Evolutionary conservation across 2,329 filamentous ascomycete genomes (phyloP).

Genomic region (Apiospora aurea): DNA sequence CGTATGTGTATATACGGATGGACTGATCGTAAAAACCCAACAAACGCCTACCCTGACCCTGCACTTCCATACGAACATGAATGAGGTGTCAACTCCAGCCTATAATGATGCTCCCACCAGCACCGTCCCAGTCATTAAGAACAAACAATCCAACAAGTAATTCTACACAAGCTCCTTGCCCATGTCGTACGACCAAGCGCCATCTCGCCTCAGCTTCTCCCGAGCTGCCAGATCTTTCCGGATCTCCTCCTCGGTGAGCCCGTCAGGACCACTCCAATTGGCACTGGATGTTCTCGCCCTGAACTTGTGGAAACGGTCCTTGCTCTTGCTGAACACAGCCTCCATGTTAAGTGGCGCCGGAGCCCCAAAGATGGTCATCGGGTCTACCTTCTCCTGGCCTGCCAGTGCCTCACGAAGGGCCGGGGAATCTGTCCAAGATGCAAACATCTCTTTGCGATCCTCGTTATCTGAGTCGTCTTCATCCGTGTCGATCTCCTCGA

Average conservation of each 20-base stretch:
- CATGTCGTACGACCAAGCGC: constrained; percentile 71
- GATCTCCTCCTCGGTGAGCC: constrained; percentile 77
- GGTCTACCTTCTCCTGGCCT: constrained; percentile 85
- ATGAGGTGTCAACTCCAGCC: constrained; percentile 17
- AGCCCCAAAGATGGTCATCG: constrained; percentile 85
- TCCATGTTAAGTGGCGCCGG: constrained; percentile 92
- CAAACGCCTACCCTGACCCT: constrained; percentile 13
- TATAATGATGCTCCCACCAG: constrained; percentile 13
- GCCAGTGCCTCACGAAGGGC: constrained; percentile 78
- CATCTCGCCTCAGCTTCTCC: constrained; percentile 72
- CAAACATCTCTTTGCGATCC: constrained; percentile 66
- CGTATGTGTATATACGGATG: constrained; percentile 4
- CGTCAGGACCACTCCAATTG: constrained; percentile 86
- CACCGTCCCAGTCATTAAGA: constrained; percentile 14
- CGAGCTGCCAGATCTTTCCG: constrained; percentile 72
- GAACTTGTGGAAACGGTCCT: constrained; percentile 86
- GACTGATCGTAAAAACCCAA: constrained; percentile 4
- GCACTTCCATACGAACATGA: constrained; percentile 8
- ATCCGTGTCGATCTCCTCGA: constrained; percentile 95
- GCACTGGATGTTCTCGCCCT: constrained; percentile 91
- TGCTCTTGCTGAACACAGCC: constrained; percentile 91
- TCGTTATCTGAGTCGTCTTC: constrained; percentile 81
- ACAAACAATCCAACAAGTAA: constrained; percentile 1
- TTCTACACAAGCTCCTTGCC: constrained; percentile 41
- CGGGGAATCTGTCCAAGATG: constrained; percentile 89